Evolutionary conservation across 768 basidiomycete species (phyloP).

Genomic region (Termitomyces sp.): DNA sequence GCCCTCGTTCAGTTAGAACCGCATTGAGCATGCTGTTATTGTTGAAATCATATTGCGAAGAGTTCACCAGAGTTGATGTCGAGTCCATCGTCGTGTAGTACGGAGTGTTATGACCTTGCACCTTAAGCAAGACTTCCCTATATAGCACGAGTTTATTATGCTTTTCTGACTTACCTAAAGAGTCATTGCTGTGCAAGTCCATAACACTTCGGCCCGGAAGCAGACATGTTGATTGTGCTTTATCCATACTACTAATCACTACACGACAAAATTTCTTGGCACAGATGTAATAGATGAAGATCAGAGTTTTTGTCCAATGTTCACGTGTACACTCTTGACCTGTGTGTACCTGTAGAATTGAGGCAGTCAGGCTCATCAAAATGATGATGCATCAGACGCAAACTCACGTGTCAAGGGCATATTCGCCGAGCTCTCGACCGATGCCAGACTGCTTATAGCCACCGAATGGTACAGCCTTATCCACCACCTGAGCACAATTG

Average conservation of each 20-base stretch:
- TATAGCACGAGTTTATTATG: too few relatives aligned
- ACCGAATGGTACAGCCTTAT: constrained; percentile 18
- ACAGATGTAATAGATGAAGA: background rate
- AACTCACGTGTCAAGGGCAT: constrained; percentile 20
- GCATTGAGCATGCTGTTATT: constrained; percentile 16
- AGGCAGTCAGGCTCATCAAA: background rate
- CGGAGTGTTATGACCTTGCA: background rate
- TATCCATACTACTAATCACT: too few relatives aligned
- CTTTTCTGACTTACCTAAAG: too few relatives aligned
- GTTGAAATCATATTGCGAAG: constrained; percentile 15
- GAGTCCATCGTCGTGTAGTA: constrained; percentile 7
- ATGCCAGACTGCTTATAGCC: constrained; percentile 23
- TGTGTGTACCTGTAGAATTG: constrained; percentile 14
- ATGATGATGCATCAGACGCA: background rate
- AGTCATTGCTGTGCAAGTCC: too few relatives aligned
- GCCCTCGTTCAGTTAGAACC: constrained; percentile 12
- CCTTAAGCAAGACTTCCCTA: too few relatives aligned
- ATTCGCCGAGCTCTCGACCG: constrained; percentile 21
- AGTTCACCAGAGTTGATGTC: constrained; percentile 9
- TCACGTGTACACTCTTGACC: constrained; percentile 18
- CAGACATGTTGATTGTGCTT: too few relatives aligned
- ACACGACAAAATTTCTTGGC: background rate
- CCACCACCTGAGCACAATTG: constrained; percentile 14
- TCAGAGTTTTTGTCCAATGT: constrained; percentile 14
- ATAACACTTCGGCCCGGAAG: too few relatives aligned